Conservation (phyloP, 495 filamentous ascomycete genomes). For the Aspergillus mulundensis region DNA sequence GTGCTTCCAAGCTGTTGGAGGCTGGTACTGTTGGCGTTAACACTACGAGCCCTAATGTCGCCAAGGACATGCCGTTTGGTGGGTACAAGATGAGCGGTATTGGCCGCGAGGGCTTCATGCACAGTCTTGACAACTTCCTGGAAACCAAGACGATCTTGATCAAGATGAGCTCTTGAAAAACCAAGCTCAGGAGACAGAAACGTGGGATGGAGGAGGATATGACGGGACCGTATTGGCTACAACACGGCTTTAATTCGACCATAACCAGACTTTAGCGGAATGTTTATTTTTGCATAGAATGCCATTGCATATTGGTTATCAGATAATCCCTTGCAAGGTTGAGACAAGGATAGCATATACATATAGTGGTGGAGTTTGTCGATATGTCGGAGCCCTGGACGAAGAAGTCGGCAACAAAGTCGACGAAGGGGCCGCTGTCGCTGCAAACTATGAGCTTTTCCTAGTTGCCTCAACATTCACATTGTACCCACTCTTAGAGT, state of each 20-base stretch:
- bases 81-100: constrained; percentile 92
- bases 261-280: no score
- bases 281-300: background rate
- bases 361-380: background rate
- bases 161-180: constrained; percentile 14
- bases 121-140: constrained; percentile 47
- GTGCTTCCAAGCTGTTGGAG: constrained; percentile 30
- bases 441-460: constrained; percentile 10
- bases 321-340: background rate
- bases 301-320: background rate
- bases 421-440: background rate
- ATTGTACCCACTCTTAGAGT: constrained; percentile 31
- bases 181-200: background rate
- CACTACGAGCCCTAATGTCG: constrained; percentile 58
- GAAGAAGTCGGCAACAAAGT: background rate
- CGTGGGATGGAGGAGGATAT: background rate
- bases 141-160: constrained; percentile 47
- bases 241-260: background rate
- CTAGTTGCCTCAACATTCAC: constrained; percentile 28
- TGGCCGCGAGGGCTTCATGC: constrained; percentile 56
- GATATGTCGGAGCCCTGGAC: background rate
- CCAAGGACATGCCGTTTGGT: constrained; percentile 69
- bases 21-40: constrained; percentile 83
- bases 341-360: background rate
- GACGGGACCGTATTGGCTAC: background rate